Evolutionary conservation across 805 yeast genomes (phyloP), one percentile per base, ranked within the genome.

Genomic region (Candida chauliodis): DNA sequence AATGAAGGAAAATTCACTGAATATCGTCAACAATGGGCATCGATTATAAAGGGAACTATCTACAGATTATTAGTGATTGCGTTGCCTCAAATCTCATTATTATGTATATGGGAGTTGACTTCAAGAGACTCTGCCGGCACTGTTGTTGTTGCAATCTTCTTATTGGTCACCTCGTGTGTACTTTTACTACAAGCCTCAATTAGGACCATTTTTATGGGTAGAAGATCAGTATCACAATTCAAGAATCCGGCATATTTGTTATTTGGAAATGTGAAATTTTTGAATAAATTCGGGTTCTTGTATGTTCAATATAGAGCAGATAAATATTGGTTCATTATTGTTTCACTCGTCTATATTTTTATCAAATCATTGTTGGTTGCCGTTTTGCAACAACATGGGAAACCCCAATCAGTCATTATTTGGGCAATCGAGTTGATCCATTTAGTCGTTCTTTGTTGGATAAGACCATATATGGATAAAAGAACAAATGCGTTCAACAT

Each of bases 401-500:
- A 82, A 51, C 81, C 75, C 4, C 96, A 85, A 57, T 85, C 96
- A 1, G 73, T 87, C 45, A 67, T 84, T 36, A 73, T 90, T 7
- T 84, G 91, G 52, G 79, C 71, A 13, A 68, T 86, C 44, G 98
- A 93, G 58, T 65, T 91, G 37, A 49, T 76, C 16, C 89, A 82
- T 62, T 78, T 85, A 45, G 73, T 74, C 24, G 68, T 70, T 0
- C 51, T 89, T 19, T 81, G 89, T 53, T 76, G 78, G 74, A 65
- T 75, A 40, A 77, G 93, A 60, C 99, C 99, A 8, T 93, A 77
- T 60, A 81, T 93, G 90, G 97, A 93, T 65, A 88, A 84, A 62
- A 76, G 95, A 65, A 90, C 98, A 23, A 93, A 93, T 52, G 81
- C 79, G n/a, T 86, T 89, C 76, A 91, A 90, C 63, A 91, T 93